Conservation (phyloP, 805 yeast genomes). For the Schizosaccharomyces cryophilus region DNA sequence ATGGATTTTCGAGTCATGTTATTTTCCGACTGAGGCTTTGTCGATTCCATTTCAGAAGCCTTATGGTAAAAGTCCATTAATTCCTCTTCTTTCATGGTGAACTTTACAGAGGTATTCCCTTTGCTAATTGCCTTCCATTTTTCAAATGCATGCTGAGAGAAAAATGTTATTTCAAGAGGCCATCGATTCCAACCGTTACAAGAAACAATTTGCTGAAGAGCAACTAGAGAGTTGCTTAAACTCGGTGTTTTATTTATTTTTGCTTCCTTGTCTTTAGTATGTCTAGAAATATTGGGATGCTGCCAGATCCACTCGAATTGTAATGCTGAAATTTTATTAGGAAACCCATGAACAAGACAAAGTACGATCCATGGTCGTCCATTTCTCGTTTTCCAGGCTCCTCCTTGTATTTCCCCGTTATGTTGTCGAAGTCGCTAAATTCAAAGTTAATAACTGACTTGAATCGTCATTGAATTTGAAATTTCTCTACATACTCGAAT, state of each 20-base stretch:
- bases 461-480: no score
- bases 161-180: background rate
- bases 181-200: background rate
- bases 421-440: slow-evolving; percentile 45
- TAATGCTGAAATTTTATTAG: slow-evolving; percentile 40
- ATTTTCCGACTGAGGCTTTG: no score
- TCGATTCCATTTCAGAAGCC: no score
- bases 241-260: background rate
- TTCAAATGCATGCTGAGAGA: background rate
- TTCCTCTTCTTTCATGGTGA: background rate
- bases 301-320: slow-evolving; percentile 31
- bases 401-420: slow-evolving; percentile 46
- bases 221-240: background rate
- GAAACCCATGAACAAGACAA: slow-evolving; percentile 43
- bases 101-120: background rate
- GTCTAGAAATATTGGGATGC: slow-evolving; percentile 4
- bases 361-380: slow-evolving; percentile 54
- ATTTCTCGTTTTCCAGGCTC: slow-evolving; percentile 43
- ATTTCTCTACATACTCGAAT: slow-evolving; percentile 15
- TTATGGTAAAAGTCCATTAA: background rate
- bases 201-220: background rate
- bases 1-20: no score
- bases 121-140: background rate
- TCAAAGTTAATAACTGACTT: background rate
- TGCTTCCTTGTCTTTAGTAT: background rate